phyloP scores from a whole-genome alignment of 495 filamentous ascomycete genomes.

The Podospora sp. region DNA sequence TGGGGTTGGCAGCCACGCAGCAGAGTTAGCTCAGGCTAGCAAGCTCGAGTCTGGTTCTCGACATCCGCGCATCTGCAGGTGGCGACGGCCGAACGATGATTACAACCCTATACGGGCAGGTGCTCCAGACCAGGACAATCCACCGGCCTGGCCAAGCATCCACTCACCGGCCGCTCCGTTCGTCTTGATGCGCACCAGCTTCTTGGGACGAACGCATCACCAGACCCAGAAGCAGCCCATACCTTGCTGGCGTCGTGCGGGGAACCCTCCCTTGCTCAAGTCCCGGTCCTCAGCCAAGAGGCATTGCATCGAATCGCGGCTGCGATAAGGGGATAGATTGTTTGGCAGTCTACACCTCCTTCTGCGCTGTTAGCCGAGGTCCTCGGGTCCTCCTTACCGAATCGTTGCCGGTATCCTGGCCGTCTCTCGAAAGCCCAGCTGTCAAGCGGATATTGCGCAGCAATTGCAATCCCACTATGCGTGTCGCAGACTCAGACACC shows the following conservation, averaged over 20 bases:
- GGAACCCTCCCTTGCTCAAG: background rate
- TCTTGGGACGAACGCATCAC: constrained; percentile 11
- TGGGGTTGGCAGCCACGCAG: background rate
- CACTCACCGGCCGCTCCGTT: background rate
- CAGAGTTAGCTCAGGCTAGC: background rate
- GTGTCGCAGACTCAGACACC: background rate
- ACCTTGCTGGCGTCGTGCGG: background rate
- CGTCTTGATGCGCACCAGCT: constrained; percentile 1
- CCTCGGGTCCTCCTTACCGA: constrained; percentile 9
- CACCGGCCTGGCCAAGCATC: background rate
- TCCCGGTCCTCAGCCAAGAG: constrained; percentile 1
- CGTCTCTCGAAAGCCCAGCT: background rate
- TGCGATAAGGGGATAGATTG: constrained; percentile 4
- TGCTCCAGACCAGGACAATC: background rate
- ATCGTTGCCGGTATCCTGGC: background rate
- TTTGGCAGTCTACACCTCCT: background rate
- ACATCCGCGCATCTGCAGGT: background rate
- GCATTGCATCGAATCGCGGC: background rate
- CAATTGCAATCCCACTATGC: background rate
- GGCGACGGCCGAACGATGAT: constrained; percentile 9
- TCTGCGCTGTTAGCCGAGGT: constrained; percentile 2
- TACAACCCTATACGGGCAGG: constrained; percentile 13
- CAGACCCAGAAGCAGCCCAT: background rate
- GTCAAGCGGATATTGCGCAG: background rate
- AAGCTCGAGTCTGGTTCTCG: background rate